These are phyloP conservation scores for Rhodotorula sp. DNA, from an alignment of 1,284 basidiomycete genomes.

Conservation along the genomic window DNA sequence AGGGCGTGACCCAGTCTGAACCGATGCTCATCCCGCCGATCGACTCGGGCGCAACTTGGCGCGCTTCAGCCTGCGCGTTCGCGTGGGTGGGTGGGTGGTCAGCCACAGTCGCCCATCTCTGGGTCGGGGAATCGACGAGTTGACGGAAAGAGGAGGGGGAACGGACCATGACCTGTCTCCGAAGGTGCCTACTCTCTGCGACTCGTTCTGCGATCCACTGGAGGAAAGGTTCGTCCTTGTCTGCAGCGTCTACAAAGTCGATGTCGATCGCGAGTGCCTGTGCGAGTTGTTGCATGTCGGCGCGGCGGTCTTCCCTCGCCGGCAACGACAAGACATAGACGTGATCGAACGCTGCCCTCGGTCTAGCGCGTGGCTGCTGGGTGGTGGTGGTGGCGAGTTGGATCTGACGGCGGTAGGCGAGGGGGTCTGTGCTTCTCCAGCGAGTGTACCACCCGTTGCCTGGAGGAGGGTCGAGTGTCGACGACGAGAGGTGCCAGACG, in stretches of 20 bases:
- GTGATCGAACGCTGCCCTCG: constrained; percentile 41
- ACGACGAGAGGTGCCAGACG: neutral
- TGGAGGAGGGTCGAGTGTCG: too few species aligned
- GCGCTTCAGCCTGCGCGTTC: constrained; percentile 8
- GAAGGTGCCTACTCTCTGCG: constrained; percentile 34
- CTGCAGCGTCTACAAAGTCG: constrained; percentile 43
- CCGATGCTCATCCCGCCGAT: constrained; percentile 38
- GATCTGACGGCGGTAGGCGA: constrained; percentile 34
- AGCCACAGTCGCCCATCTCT: too few species aligned
- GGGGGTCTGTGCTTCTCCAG: neutral
- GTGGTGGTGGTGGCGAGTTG: constrained; percentile 33
- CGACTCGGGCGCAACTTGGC: neutral
- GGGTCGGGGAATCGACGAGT: too few species aligned
- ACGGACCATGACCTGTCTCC: constrained; percentile 34
- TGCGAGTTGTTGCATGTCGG: constrained; percentile 41
- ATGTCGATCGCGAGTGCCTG: constrained; percentile 41
- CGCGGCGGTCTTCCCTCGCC: constrained; percentile 39
- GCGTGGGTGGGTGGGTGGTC: too few species aligned
- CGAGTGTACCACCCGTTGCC: neutral
- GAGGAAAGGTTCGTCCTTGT: constrained; percentile 39
- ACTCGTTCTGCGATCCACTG: constrained; percentile 46
- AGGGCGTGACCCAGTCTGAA: constrained; percentile 35
- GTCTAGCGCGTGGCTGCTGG: neutral
- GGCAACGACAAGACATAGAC: constrained; percentile 47
- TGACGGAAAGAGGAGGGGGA: neutral